These are phyloP conservation scores for Hortaea werneckii DNA, from an alignment of 2,329 filamentous ascomycete genomes.

Conservation along the genomic window DNA sequence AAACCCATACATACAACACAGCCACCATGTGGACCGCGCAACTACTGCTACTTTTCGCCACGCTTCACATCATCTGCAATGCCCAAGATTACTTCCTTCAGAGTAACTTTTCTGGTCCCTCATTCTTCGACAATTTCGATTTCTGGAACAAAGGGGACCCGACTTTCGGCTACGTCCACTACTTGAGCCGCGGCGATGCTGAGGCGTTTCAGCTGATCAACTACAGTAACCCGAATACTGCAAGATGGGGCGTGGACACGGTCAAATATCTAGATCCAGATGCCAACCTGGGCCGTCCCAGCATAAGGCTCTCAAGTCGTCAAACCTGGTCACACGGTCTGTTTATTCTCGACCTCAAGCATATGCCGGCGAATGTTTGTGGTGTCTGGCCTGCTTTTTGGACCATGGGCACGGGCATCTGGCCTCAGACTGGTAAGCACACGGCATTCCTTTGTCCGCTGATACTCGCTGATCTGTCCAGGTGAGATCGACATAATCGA, in stretches of 20 bases:
- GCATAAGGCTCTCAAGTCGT: slow-evolving; percentile 37
- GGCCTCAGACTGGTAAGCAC: slow-evolving; percentile 30
- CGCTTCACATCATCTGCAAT: not conserved
- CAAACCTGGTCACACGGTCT: slow-evolving; percentile 37
- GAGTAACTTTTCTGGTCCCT: slow-evolving; percentile 33
- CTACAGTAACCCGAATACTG: slow-evolving; percentile 6
- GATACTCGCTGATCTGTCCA: not conserved
- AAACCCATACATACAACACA: not conserved
- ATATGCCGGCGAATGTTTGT: slow-evolving; percentile 37
- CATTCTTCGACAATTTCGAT: slow-evolving; percentile 25
- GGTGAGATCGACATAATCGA: slow-evolving; percentile 42
- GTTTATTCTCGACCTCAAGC: slow-evolving; percentile 39
- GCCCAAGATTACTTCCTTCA: slow-evolving; percentile 21
- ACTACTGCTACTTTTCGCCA: not conserved
- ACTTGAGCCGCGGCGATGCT: slow-evolving; percentile 28
- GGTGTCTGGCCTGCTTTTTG: slow-evolving; percentile 28
- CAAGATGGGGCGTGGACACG: slow-evolving; percentile 17
- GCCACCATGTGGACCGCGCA: not conserved
- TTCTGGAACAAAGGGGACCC: slow-evolving; percentile 15
- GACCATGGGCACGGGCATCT: slow-evolving; percentile 29
- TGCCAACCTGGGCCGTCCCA: slow-evolving; percentile 27
- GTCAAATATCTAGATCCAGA: slow-evolving; percentile 22
- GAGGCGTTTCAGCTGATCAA: slow-evolving; percentile 19
- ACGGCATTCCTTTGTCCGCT: slow-evolving; percentile 4
- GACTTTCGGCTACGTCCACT: slow-evolving; percentile 25